These are phyloP conservation scores for Leishmania amazonensis DNA, from an alignment of 208 protist species.

Conservation along the genomic window DNA sequence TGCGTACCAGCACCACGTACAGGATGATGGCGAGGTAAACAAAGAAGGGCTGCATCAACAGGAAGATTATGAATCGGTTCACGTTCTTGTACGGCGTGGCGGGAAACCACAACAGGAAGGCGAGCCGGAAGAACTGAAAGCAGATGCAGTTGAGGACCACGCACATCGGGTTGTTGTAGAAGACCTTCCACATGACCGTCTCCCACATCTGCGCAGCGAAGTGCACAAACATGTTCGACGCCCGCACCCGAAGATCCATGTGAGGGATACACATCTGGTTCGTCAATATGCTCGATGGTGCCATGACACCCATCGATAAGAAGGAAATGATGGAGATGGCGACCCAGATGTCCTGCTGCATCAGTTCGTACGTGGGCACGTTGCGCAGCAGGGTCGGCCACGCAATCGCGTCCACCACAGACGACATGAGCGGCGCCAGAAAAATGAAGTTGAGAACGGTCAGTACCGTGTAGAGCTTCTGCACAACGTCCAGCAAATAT, in stretches of 20 bases:
- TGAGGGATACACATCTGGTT: slow-evolving; percentile 45
- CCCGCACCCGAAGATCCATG: slow-evolving; percentile 51
- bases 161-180: slow-evolving; percentile 54
- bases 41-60: slow-evolving; percentile 34
- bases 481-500: slow-evolving; percentile 34
- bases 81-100: slow-evolving; percentile 70
- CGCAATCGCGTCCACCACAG: slow-evolving; percentile 60
- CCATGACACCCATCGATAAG: slow-evolving; percentile 36
- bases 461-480: slow-evolving; percentile 37
- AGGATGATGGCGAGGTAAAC: slow-evolving; percentile 37
- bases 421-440: slow-evolving; percentile 41
- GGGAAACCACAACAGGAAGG: slow-evolving; percentile 23
- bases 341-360: slow-evolving; percentile 28
- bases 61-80: slow-evolving; percentile 50
- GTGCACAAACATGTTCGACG: slow-evolving; percentile 43
- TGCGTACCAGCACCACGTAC: slow-evolving; percentile 43
- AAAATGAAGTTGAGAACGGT: slow-evolving; percentile 52
- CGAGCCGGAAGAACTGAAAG: slow-evolving; percentile 43
- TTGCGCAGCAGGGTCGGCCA: slow-evolving; percentile 66
- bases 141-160: slow-evolving; percentile 41
- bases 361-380: slow-evolving; percentile 46
- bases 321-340: slow-evolving; percentile 37
- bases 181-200: slow-evolving; percentile 76
- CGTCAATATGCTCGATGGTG: slow-evolving; percentile 42
- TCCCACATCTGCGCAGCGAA: slow-evolving; percentile 41